Evolutionary conservation across 495 filamentous ascomycete genomes (phyloP).

Genomic region (Cladorrhinum samala): DNA sequence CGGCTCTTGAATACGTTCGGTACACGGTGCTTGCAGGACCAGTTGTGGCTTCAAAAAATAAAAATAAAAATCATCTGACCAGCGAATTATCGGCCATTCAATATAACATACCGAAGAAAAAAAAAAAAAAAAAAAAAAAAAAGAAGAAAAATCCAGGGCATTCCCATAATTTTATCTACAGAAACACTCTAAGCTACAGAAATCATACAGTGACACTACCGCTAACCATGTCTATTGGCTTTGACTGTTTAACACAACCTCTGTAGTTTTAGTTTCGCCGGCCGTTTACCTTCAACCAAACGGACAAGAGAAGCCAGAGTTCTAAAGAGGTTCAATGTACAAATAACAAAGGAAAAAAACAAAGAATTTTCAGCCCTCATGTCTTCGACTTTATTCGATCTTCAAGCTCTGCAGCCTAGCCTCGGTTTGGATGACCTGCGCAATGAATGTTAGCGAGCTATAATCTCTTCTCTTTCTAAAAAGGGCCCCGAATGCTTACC

Average conservation of each 20-base stretch:
- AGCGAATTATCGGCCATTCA: too few relatives aligned
- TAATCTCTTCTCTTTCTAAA: neutral
- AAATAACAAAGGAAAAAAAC: slow-evolving; percentile 16
- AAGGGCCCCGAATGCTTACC: slow-evolving; percentile 48
- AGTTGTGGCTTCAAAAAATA: neutral
- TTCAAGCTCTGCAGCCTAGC: slow-evolving; percentile 56
- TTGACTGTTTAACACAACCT: slow-evolving; percentile 17
- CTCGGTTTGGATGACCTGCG: slow-evolving; percentile 54
- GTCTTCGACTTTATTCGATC: slow-evolving; percentile 36
- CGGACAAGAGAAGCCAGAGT: neutral
- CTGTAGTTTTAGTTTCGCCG: neutral
- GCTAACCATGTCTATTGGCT: slow-evolving; percentile 10
- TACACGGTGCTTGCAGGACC: neutral
- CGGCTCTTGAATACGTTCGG: too few relatives aligned
- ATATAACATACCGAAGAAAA: neutral
- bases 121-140: neutral
- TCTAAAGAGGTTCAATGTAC: slow-evolving; percentile 20
- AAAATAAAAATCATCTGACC: too few relatives aligned
- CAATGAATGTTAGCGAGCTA: slow-evolving; percentile 18
- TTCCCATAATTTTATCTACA: neutral
- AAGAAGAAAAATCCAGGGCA: neutral
- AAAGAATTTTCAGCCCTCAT: neutral
- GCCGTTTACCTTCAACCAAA: neutral
- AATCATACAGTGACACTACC: neutral
- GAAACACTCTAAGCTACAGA: too few relatives aligned